Percentiles rank a stretch among this genome's conserved stretches.
These are phyloP conservation scores for Pyrenophora graminea DNA, from an alignment of 2,329 filamentous ascomycete species.

Conservation along the genomic window DNA sequence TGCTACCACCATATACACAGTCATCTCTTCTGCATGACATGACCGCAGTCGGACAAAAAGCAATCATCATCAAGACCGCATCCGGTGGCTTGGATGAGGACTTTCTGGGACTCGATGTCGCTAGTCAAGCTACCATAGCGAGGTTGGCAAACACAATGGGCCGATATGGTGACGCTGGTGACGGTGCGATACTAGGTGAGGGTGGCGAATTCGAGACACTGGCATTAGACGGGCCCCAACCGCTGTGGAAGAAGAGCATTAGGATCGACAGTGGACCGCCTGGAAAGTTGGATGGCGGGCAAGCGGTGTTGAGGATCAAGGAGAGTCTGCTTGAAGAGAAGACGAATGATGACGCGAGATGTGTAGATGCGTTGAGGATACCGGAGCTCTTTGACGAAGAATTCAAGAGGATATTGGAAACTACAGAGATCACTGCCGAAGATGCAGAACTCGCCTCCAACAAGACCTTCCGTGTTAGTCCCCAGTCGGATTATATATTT, in stretches of 20 bases:
- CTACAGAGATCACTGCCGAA: not conserved
- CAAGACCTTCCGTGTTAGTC: too few relatives aligned
- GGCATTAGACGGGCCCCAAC: slow-evolving; percentile 75
- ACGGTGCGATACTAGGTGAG: slow-evolving; percentile 81
- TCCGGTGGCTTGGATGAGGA: slow-evolving; percentile 82
- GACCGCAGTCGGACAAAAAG: slow-evolving; percentile 74
- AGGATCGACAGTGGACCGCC: slow-evolving; percentile 60
- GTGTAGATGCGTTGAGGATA: slow-evolving; percentile 52
- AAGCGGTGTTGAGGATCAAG: slow-evolving; percentile 69
- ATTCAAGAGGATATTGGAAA: slow-evolving; percentile 54
- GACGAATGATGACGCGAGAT: slow-evolving; percentile 26
- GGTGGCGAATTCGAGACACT: slow-evolving; percentile 97
- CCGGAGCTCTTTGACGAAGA: slow-evolving; percentile 69
- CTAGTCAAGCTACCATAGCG: slow-evolving; percentile 55
- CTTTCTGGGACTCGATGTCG: slow-evolving; percentile 81
- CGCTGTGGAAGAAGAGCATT: slow-evolving; percentile 74
- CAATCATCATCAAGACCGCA: slow-evolving; percentile 93
- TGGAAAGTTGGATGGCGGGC: slow-evolving; percentile 73
- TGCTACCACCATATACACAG: slow-evolving; percentile 61
- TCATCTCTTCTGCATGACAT: slow-evolving; percentile 75
- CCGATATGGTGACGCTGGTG: slow-evolving; percentile 67
- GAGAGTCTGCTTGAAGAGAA: slow-evolving; percentile 60
- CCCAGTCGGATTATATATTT: not conserved
- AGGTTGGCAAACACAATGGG: slow-evolving; percentile 60
- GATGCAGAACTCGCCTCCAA: too few relatives aligned